Conservation (phyloP, 1,284 basidiomycete species). For the Tetrapyrgos nigripes region DNA sequence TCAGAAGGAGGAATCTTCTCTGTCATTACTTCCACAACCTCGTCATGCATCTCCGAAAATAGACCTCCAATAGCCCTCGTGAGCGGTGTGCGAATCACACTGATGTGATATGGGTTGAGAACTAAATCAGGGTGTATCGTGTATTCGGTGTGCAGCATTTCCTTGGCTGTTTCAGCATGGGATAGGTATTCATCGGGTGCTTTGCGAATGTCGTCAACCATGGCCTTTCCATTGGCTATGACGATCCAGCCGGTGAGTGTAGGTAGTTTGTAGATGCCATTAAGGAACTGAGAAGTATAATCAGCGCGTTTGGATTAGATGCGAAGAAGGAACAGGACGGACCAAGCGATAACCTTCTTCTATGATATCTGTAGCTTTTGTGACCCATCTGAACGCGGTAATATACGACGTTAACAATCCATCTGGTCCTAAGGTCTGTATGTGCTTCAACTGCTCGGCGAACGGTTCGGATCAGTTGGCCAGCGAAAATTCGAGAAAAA, state of each 20-base stretch:
- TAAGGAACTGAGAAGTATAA: constrained; percentile 7
- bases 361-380: constrained; percentile 11
- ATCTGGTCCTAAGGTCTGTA: constrained; percentile 12
- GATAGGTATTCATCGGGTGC: constrained; percentile 38
- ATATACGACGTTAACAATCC: constrained; percentile 13
- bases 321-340: neutral
- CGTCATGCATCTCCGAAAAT: constrained; percentile 32
- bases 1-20: constrained; percentile 17
- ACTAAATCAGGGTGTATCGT: constrained; percentile 15
- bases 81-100: constrained; percentile 27
- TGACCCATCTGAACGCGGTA: constrained; percentile 7
- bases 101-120: constrained; percentile 26
- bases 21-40: constrained; percentile 24
- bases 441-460: constrained; percentile 14
- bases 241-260: constrained; percentile 34
- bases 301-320: neutral
- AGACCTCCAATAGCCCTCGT: constrained; percentile 28
- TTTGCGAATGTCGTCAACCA: constrained; percentile 40
- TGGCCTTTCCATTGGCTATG: constrained; percentile 32
- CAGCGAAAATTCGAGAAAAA: too few species aligned
- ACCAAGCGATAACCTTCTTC: constrained; percentile 19
- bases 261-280: constrained; percentile 35
- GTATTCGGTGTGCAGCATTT: constrained; percentile 16
- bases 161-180: constrained; percentile 28
- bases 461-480: too few species aligned